phyloP scores from a whole-genome alignment of 1,284 basidiomycete species.

The Paramarasmius palmivorus region DNA sequence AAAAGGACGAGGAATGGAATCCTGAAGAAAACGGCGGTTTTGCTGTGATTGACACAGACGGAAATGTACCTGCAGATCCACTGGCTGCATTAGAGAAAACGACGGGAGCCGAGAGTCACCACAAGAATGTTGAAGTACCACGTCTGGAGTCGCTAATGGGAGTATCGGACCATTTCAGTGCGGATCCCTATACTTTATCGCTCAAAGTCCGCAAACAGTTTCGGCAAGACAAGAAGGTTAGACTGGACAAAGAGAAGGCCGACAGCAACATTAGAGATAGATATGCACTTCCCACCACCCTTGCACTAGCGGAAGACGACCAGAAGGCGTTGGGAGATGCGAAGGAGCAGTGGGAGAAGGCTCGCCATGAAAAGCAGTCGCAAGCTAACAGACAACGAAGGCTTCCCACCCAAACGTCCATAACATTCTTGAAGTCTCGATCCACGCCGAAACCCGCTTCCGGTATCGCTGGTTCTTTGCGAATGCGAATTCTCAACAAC shows the following conservation, averaged over 20 bases:
- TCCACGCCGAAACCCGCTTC: too few species aligned
- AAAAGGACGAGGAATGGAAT: constrained; percentile 95
- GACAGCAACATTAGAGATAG: background rate
- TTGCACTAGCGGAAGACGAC: background rate
- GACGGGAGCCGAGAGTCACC: constrained; percentile 71
- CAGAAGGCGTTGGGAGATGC: constrained; percentile 1
- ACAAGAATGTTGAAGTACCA: constrained; percentile 70
- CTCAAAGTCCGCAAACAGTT: constrained; percentile 76
- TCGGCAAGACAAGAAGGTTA: constrained; percentile 82
- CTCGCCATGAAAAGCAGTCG: background rate
- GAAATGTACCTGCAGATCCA: constrained; percentile 71
- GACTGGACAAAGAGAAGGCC: constrained; percentile 23
- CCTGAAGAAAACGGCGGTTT: constrained; percentile 93
- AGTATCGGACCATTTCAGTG: constrained; percentile 71
- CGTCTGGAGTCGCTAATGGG: constrained; percentile 79
- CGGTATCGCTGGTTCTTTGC: too few species aligned
- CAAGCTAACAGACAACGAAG: background rate
- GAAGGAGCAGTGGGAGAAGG: constrained; percentile 2
- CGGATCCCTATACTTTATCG: constrained; percentile 86
- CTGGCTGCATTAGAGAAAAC: constrained; percentile 89
- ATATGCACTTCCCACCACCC: constrained; percentile 1
- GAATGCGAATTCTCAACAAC: too few species aligned
- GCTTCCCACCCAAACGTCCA: background rate
- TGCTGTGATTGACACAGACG: constrained; percentile 84
- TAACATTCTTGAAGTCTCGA: background rate